Evolutionary conservation across 164 flowering plant genomes (phyloP).

Genomic region (Pachysandra terminalis): DNA sequence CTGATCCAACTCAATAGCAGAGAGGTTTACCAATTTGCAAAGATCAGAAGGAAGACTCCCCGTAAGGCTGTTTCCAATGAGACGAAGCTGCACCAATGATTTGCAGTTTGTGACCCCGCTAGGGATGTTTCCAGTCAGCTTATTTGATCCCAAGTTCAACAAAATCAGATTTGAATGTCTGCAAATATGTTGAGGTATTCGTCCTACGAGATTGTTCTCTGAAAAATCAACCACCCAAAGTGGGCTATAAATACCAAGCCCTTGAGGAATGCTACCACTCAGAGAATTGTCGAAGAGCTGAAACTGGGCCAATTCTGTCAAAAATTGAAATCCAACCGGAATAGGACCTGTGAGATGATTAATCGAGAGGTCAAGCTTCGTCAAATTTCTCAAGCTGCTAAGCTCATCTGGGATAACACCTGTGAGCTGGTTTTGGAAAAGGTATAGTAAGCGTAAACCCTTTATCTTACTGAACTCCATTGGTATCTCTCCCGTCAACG

Average conservation of each 20-base stretch:
- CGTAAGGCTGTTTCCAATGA: conserved; percentile 58
- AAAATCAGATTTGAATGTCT: conserved; percentile 52
- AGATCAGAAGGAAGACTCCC: conserved; percentile 76
- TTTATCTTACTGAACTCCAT: conserved; percentile 59
- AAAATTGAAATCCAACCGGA: conserved; percentile 68
- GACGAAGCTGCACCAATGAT: conserved; percentile 67
- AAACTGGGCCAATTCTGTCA: conserved; percentile 49
- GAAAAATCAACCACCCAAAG: conserved; percentile 93
- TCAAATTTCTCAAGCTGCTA: conserved; percentile 50
- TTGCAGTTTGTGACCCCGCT: conserved; percentile 53
- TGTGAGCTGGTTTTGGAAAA: conserved; percentile 74
- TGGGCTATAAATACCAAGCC: conserved; percentile 64
- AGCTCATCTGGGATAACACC: conserved; percentile 84
- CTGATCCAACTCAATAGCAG: conserved; percentile 68
- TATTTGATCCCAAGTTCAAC: conserved; percentile 71
- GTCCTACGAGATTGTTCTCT: conserved; percentile 60
- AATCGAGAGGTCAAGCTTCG: conserved; percentile 79
- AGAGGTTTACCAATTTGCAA: conserved; percentile 67
- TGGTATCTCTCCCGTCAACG: conserved; percentile 72
- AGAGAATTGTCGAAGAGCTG: conserved; percentile 78
- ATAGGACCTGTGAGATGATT: conserved; percentile 75
- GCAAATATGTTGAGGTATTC: conserved; percentile 75
- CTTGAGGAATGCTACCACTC: conserved; percentile 72
- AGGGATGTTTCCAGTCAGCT: conserved; percentile 74
- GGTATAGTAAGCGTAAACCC: conserved; percentile 51